These are phyloP conservation scores for Coniosporium tulheliwenetii DNA, from an alignment of 2,329 filamentous ascomycete genomes.

Conservation along the genomic window DNA sequence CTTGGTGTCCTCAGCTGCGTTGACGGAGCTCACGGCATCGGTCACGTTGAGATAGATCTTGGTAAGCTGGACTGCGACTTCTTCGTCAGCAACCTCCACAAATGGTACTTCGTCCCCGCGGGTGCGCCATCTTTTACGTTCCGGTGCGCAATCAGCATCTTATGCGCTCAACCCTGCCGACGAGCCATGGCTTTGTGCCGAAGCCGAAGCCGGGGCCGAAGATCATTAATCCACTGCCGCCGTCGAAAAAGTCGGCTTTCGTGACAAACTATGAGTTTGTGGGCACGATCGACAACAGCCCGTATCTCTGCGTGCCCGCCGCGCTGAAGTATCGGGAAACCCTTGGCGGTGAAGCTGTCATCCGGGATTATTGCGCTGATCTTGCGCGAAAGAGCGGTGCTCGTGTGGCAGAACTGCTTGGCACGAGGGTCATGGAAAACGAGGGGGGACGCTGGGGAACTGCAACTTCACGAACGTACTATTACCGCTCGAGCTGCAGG, in stretches of 20 bases:
- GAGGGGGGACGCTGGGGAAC: conserved; percentile 40
- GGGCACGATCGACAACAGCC: conserved; percentile 57
- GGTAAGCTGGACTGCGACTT: conserved; percentile 59
- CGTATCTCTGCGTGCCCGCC: conserved; percentile 57
- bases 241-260: conserved; percentile 40
- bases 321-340: conserved; percentile 55
- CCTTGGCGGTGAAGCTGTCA: conserved; percentile 58
- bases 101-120: conserved; percentile 49
- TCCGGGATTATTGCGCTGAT: conserved; percentile 45
- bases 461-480: conserved; percentile 61
- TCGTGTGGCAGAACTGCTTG: conserved; percentile 44
- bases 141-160: conserved; percentile 60
- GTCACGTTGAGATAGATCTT: conserved; percentile 61
- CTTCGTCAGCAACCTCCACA: conserved; percentile 75
- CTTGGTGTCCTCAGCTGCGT: conserved; percentile 56
- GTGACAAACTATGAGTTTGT: conserved; percentile 60
- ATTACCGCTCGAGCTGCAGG: conserved; percentile 43
- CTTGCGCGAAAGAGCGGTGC: conserved; percentile 51
- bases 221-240: conserved; percentile 22
- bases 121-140: conserved; percentile 69
- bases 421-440: conserved; percentile 60
- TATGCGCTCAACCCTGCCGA: conserved; percentile 60
- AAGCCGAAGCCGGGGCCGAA: conserved; percentile 4
- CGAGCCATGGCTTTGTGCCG: conserved; percentile 61
- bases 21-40: conserved; percentile 75